Base-by-base conservation (phyloP, 768 basidiomycete species). In the Lentinula detonsa region DNA sequence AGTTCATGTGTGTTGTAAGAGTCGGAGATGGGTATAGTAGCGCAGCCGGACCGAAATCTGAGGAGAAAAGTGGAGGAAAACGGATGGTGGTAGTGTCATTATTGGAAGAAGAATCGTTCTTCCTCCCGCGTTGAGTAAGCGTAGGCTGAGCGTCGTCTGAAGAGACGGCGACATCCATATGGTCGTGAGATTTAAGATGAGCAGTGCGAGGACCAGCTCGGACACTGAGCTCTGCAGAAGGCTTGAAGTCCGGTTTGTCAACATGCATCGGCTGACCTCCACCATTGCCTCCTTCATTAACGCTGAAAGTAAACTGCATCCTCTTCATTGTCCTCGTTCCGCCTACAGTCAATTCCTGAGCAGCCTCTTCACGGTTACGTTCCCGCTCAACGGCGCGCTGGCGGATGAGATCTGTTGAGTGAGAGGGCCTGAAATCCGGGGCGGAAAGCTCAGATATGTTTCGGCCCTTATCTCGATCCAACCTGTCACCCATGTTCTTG, bases 401-500 rank as follows among this genome's bases (percentile, higher is more conserved):
- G 33, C 84, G 86, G 61, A 93, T 85, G 63, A 92, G 83, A 68
- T 92, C 91, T 2, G 86, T 83, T 43, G 89, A 89, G n/a, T 82
- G 83, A 67, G 86, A 92, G 63, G 84, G 87, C 68, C 81, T 88
- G 72, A 88, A 93, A 69, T 87, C 89, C 54, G 91, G 92, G 8
- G 91, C 91, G 61, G 87, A 85, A 15, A 93, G 86, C 71, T 92
- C 89, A 70, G 89, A 87, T 71, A 93, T 93, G 72, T 84, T 88
- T 76, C 91, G 76, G 70, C 92, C 92, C 76, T 93, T 93, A 76
- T 94, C 92, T 76, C 91, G 92, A 81, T 94, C 92, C 67, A 94
- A 80, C 73, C 91, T 93, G 78, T 94, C 92, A 64, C 92, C 84
- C 93, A 94, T 94, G 71, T 75, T 83, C 74, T 89, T 91, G 67